Evolutionary conservation across 768 basidiomycete genomes (phyloP).

Genomic region (Suillus tomentosus): DNA sequence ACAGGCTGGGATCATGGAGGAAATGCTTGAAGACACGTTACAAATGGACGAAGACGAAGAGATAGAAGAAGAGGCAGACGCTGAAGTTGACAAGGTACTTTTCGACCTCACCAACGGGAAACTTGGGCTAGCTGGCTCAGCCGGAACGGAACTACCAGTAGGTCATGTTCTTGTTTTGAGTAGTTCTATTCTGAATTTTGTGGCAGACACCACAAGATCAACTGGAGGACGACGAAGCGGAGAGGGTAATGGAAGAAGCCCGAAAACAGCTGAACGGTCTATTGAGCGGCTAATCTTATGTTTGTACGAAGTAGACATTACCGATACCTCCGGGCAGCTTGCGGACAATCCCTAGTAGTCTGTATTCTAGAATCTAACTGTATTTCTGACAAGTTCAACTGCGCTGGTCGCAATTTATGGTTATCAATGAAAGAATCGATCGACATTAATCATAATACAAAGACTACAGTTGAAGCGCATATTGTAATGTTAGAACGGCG

Average conservation of each 20-base stretch:
- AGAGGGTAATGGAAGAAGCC: slow-evolving; percentile 88
- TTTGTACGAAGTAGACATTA: neutral
- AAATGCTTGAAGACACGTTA: slow-evolving; percentile 95
- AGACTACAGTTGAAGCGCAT: neutral
- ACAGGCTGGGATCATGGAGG: slow-evolving; percentile 95
- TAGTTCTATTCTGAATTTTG: slow-evolving; percentile 9
- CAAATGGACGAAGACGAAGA: slow-evolving; percentile 94
- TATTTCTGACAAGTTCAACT: neutral
- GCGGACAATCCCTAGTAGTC: neutral
- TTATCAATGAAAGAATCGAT: neutral
- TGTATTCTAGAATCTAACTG: slow-evolving; percentile 10
- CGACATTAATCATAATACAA: neutral
- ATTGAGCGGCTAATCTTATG: slow-evolving; percentile 48
- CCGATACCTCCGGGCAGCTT: slow-evolving; percentile 1
- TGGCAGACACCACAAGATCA: slow-evolving; percentile 59
- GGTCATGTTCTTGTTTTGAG: slow-evolving; percentile 31
- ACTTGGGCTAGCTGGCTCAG: slow-evolving; percentile 81
- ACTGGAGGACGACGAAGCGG: slow-evolving; percentile 78
- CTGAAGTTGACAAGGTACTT: slow-evolving; percentile 94
- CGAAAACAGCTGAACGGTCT: slow-evolving; percentile 87
- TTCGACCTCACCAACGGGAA: slow-evolving; percentile 96
- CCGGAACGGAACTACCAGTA: slow-evolving; percentile 75
- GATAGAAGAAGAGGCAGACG: slow-evolving; percentile 94
- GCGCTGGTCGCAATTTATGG: neutral
- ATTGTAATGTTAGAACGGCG: slow-evolving; percentile 41